phyloP scores from a whole-genome alignment of 352 stramenopile species.

The Phytophthora parvispora region DNA sequence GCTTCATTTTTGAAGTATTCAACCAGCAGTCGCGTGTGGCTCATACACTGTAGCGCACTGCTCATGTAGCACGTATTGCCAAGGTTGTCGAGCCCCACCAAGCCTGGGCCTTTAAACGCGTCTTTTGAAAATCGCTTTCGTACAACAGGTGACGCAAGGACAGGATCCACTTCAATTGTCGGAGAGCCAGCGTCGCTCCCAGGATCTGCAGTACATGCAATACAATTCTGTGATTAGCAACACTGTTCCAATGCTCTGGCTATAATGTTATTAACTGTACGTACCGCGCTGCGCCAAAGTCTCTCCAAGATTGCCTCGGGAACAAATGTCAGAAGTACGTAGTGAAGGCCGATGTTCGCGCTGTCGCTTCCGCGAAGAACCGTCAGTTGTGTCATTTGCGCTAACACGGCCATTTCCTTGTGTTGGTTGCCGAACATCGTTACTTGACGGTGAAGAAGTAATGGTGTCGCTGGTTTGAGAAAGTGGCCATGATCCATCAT shows the following conservation, averaged over 20 bases:
- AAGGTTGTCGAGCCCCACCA: slow-evolving; percentile 96
- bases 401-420: slow-evolving; percentile 21
- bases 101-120: slow-evolving; percentile 76
- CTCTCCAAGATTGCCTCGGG: slow-evolving; percentile 72
- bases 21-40: slow-evolving; percentile 95
- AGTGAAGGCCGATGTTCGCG: slow-evolving; percentile 54
- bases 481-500: slow-evolving; percentile 87
- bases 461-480: slow-evolving; percentile 68
- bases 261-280: neutral
- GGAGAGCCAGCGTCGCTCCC: slow-evolving; percentile 35
- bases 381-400: slow-evolving; percentile 33
- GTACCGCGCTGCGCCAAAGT: slow-evolving; percentile 55
- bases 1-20: slow-evolving; percentile 98
- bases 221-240: neutral
- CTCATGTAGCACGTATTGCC: slow-evolving; percentile 99
- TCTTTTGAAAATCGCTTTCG: slow-evolving; percentile 81
- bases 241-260: neutral
- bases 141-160: slow-evolving; percentile 45
- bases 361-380: slow-evolving; percentile 45
- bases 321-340: slow-evolving; percentile 84
- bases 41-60: slow-evolving; percentile 98
- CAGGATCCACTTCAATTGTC: slow-evolving; percentile 39
- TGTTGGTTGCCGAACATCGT: slow-evolving; percentile 16
- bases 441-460: slow-evolving; percentile 44
- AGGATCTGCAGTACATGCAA: slow-evolving; percentile 13